Evolutionary conservation across 1,284 basidiomycete species (phyloP).

Genomic region (Jaminaea rosea): DNA sequence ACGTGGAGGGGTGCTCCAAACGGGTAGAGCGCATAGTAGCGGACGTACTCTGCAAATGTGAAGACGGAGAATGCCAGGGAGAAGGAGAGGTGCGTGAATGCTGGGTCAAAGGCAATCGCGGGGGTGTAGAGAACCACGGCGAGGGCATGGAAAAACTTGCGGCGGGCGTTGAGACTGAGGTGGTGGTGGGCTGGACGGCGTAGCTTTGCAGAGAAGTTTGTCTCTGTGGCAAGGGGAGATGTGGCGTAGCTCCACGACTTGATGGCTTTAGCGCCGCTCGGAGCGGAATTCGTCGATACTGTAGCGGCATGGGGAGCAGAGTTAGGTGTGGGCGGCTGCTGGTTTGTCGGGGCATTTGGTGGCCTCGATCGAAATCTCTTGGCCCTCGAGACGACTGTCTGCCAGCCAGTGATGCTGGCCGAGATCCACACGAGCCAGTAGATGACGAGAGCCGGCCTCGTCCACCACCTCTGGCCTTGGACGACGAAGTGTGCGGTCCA

Average conservation of each 20-base stretch:
- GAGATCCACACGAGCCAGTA: constrained; percentile 78
- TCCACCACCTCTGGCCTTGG: constrained; percentile 69
- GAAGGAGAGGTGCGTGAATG: constrained; percentile 88
- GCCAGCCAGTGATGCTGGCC: constrained; percentile 86
- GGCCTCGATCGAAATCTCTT: constrained; percentile 25
- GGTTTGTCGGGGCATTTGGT: no score
- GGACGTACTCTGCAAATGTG: constrained; percentile 42
- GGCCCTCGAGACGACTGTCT: constrained; percentile 43
- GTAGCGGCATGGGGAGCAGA: no score
- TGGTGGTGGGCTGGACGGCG: no score
- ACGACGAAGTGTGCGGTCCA: constrained; percentile 62
- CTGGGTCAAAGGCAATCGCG: constrained; percentile 83
- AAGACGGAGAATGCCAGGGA: constrained; percentile 54
- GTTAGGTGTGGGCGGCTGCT: no score
- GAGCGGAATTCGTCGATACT: no score
- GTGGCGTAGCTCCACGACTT: no score
- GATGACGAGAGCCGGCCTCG: constrained; percentile 64
- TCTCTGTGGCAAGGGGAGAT: no score
- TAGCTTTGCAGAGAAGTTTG: no score
- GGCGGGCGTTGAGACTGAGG: constrained; percentile 78
- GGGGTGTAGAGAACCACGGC: constrained; percentile 94
- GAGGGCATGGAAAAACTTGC: constrained; percentile 94
- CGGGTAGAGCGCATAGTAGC: constrained; percentile 96
- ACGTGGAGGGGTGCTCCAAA: constrained; percentile 87
- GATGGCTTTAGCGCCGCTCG: no score